Evolutionary conservation across 192 early-diverging fungal genomes (phyloP).

Genomic region (Phycomyces blakesleeanus): DNA sequence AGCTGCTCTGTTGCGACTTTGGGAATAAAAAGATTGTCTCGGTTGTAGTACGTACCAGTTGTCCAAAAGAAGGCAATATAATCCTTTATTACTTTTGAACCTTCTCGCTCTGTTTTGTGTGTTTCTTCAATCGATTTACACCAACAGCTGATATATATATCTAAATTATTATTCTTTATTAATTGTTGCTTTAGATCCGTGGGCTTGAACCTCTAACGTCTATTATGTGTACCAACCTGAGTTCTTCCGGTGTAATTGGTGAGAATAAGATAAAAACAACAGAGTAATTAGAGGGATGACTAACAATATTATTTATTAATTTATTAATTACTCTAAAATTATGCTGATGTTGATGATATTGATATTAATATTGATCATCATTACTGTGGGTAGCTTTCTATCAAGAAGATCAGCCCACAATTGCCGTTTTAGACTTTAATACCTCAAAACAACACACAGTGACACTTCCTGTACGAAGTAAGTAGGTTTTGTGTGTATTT

Average conservation of each 20-base stretch:
- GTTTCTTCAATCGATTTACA: no score
- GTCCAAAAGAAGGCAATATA: not conserved
- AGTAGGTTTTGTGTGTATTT: not conserved
- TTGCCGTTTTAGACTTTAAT: slow-evolving; percentile 55
- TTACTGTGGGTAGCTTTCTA: slow-evolving; percentile 38
- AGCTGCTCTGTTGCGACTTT: slow-evolving; percentile 53
- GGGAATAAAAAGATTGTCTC: slow-evolving; percentile 44
- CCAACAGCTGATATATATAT: no score
- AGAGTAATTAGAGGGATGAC: no score
- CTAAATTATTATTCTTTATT: no score
- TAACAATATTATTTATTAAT: no score
- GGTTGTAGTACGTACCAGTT: slow-evolving; percentile 26
- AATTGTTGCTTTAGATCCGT: slow-evolving; percentile 18
- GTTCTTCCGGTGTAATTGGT: slow-evolving; percentile 37
- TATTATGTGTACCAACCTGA: slow-evolving; percentile 42
- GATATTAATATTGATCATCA: no score
- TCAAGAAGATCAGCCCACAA: slow-evolving; percentile 43
- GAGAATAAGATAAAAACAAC: no score
- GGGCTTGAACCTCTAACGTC: slow-evolving; percentile 42
- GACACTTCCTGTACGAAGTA: slow-evolving; percentile 42
- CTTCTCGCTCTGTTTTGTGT: no score
- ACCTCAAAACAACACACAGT: slow-evolving; percentile 46
- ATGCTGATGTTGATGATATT: no score
- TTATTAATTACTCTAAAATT: no score
- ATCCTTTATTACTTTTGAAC: no score